A percentile compares a stretch with the other conserved stretches of the same genome.
Evolutionary conservation across 805 yeast genomes (phyloP).

Genomic region (Myxozyma lipomycoides): DNA sequence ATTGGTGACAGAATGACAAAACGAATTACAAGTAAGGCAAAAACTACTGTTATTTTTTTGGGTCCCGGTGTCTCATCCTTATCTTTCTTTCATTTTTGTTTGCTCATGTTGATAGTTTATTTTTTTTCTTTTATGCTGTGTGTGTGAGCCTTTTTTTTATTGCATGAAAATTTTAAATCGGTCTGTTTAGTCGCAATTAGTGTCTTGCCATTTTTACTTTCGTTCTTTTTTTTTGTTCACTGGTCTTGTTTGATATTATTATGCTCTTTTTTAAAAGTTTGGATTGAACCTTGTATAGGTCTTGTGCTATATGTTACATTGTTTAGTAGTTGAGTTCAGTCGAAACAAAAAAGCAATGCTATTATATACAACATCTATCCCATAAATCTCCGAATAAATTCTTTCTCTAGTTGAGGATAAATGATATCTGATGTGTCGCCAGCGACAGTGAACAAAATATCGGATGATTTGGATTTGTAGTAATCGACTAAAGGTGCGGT

Average conservation of each 20-base stretch:
- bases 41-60: no score
- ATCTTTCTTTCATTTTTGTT: neutral
- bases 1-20: no score
- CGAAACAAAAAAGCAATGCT: no score
- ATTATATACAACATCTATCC: no score
- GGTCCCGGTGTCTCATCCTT: no score
- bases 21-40: no score
- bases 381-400: constrained; percentile 38
- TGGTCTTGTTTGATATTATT: no score
- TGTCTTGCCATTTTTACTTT: neutral
- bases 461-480: constrained; percentile 46
- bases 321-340: no score
- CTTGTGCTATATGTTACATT: no score
- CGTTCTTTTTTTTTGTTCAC: no score
- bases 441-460: constrained; percentile 49
- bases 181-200: neutral
- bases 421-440: constrained; percentile 85
- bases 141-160: neutral
- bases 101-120: neutral
- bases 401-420: constrained; percentile 58
- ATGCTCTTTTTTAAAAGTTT: neutral
- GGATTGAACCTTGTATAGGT: no score
- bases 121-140: neutral
- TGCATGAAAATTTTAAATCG: neutral
- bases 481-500: constrained; percentile 63